phyloP scores from a whole-genome alignment of 2,329 filamentous ascomycete species.

The Blastomyces gilchristii region DNA sequence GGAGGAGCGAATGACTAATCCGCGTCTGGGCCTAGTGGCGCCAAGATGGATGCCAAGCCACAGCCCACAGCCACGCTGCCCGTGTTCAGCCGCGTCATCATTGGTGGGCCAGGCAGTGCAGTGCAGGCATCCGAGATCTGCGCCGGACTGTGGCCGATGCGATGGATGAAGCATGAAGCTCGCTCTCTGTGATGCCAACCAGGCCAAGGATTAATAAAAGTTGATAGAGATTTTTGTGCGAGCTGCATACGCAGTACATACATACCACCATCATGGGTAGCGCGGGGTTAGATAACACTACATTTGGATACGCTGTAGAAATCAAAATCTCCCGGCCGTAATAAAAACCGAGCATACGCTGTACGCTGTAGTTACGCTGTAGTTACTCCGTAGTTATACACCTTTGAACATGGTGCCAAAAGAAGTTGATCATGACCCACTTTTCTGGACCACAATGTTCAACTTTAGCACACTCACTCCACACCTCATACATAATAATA shows the following conservation, averaged over 20 bases:
- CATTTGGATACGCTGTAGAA: background rate
- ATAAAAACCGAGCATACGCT: no score
- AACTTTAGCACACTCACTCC: no score
- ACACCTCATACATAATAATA: no score
- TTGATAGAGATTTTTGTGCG: background rate
- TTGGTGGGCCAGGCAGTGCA: background rate
- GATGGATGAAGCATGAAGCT: background rate
- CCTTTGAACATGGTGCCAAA: no score
- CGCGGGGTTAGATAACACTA: background rate
- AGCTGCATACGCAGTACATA: no score
- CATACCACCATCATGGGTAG: background rate
- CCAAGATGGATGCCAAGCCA: background rate
- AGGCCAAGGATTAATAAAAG: no score
- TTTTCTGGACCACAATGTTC: no score
- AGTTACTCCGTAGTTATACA: no score
- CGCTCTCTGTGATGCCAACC: no score
- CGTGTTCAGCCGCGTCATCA: constrained; percentile 1
- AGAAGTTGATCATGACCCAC: no score
- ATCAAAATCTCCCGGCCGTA: no score
- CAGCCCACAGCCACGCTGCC: background rate
- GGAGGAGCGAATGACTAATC: background rate
- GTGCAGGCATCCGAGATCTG: background rate
- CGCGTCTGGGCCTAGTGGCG: background rate
- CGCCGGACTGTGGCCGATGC: background rate
- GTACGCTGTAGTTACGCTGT: no score